Conservation (phyloP, 768 basidiomycete species). For the Trametopsis cervina region DNA sequence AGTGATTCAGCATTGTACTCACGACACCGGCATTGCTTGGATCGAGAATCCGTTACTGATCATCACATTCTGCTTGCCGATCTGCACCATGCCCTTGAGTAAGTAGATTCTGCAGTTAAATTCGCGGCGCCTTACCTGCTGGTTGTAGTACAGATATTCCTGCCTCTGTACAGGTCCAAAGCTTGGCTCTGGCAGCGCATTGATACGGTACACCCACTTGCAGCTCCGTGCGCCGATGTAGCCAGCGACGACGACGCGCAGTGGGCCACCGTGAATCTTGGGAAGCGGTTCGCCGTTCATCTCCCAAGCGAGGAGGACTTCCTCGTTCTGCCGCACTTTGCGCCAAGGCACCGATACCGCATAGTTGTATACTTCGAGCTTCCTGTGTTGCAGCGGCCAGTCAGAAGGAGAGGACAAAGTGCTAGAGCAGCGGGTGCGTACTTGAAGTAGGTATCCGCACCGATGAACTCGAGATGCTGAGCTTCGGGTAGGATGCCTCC, state of each 20-base stretch:
- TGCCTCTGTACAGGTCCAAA: constrained; percentile 45
- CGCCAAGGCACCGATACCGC: constrained; percentile 45
- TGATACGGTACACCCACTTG: constrained; percentile 50
- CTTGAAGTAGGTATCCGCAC: constrained; percentile 55
- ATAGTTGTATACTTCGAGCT: constrained; percentile 32
- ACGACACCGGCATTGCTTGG: constrained; percentile 54
- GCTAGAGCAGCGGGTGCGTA: constrained; percentile 13
- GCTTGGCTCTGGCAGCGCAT: constrained; percentile 41
- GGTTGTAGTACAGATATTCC: constrained; percentile 47
- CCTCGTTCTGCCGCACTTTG: constrained; percentile 39
- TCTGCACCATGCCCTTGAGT: constrained; percentile 21
- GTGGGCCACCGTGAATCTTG: constrained; percentile 44
- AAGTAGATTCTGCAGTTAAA: not conserved
- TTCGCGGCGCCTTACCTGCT: constrained; percentile 28
- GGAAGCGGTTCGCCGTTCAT: constrained; percentile 43
- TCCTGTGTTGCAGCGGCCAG: constrained; percentile 17
- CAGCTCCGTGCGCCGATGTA: constrained; percentile 48
- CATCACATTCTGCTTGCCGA: constrained; percentile 45
- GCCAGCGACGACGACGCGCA: constrained; percentile 44
- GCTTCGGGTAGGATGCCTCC: constrained; percentile 42
- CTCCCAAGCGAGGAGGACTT: constrained; percentile 48
- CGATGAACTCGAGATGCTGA: constrained; percentile 47
- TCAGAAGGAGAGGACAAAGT: too few species aligned
- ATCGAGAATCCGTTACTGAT: constrained; percentile 52
- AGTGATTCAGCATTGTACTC: constrained; percentile 15